Evolutionary conservation across 345 rosid species (phyloP).

Genomic region (Moricandia arvensis): DNA sequence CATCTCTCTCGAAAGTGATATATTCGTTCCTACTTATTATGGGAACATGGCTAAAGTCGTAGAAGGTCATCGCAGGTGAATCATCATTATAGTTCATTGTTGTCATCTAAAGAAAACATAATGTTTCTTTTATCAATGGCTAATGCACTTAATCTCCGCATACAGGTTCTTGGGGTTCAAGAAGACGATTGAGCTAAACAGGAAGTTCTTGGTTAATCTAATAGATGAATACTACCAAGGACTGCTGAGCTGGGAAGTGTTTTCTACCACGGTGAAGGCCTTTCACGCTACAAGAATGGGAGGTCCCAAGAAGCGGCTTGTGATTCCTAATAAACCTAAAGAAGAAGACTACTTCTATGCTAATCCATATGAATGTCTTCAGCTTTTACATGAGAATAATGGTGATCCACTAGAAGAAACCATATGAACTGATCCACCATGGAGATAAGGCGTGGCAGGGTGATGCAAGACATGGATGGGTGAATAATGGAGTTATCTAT

Average conservation of each 20-base stretch:
- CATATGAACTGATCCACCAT: slow-evolving; percentile 15
- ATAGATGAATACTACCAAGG: slow-evolving; percentile 73
- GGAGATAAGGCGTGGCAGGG: neutral
- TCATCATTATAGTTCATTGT: neutral
- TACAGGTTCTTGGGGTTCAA: slow-evolving; percentile 84
- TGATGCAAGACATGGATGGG: slow-evolving; percentile 30
- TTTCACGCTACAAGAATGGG: slow-evolving; percentile 72
- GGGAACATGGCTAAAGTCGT: slow-evolving; percentile 99
- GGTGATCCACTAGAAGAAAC: slow-evolving; percentile 29
- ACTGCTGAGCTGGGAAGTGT: slow-evolving; percentile 73
- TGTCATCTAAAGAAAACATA: no score
- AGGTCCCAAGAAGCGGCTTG: slow-evolving; percentile 56
- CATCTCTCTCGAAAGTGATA: slow-evolving; percentile 90
- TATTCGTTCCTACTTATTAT: slow-evolving; percentile 91
- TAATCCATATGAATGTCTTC: slow-evolving; percentile 91
- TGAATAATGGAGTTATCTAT: slow-evolving; percentile 15
- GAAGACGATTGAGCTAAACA: slow-evolving; percentile 78
- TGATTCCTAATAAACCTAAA: slow-evolving; percentile 79
- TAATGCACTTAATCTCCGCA: neutral
- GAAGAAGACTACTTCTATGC: slow-evolving; percentile 96
- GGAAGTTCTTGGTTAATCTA: slow-evolving; percentile 73
- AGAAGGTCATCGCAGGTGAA: slow-evolving; percentile 97
- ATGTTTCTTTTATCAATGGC: neutral
- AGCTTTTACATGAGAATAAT: slow-evolving; percentile 43
- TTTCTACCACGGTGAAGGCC: slow-evolving; percentile 75